Conservation (phyloP, 1,139 yeast species). For the Blastobotrys raffinosifermentans region DNA sequence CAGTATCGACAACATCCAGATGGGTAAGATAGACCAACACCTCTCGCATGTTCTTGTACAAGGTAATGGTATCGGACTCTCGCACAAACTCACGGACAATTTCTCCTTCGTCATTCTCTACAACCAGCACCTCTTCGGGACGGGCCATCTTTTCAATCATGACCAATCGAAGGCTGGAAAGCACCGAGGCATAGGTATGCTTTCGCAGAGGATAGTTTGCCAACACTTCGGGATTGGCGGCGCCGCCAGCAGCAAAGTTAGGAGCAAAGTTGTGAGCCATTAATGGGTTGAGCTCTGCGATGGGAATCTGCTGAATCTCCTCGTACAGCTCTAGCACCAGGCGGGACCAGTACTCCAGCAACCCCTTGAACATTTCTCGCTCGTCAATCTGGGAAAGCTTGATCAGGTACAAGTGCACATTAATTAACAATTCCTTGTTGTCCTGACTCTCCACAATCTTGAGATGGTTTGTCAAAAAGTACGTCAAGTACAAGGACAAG, state of each 20-base stretch:
- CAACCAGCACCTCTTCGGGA: conserved; percentile 95
- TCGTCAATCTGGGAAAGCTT: conserved; percentile 89
- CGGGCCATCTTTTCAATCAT: conserved; percentile 96
- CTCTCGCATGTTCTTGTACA: conserved; percentile 93
- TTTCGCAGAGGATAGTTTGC: conserved; percentile 77
- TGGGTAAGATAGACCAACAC: conserved; percentile 92
- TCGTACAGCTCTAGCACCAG: conserved; percentile 74
- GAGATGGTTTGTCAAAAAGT: conserved; percentile 76
- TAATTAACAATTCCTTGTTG: conserved; percentile 54
- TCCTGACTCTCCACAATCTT: conserved; percentile 62
- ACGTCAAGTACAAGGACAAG: conserved; percentile 86
- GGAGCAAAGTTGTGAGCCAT: conserved; percentile 54
- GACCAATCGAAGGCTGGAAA: conserved; percentile 79
- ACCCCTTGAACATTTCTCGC: conserved; percentile 90
- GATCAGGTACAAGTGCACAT: conserved; percentile 74
- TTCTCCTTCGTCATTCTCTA: conserved; percentile 98
- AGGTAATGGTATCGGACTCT: conserved; percentile 93
- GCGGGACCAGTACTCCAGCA: conserved; percentile 89
- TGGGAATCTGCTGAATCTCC: conserved; percentile 79
- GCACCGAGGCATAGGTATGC: conserved; percentile 68
- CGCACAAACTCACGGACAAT: conserved; percentile 95
- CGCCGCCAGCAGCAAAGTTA: conserved; percentile 52
- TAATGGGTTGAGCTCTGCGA: conserved; percentile 64
- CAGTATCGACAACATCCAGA: conserved; percentile 90
- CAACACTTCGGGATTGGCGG: conserved; percentile 76